Conservation (phyloP, 192 early-diverging fungal genomes). For the Chytriomyces sp. region DNA sequence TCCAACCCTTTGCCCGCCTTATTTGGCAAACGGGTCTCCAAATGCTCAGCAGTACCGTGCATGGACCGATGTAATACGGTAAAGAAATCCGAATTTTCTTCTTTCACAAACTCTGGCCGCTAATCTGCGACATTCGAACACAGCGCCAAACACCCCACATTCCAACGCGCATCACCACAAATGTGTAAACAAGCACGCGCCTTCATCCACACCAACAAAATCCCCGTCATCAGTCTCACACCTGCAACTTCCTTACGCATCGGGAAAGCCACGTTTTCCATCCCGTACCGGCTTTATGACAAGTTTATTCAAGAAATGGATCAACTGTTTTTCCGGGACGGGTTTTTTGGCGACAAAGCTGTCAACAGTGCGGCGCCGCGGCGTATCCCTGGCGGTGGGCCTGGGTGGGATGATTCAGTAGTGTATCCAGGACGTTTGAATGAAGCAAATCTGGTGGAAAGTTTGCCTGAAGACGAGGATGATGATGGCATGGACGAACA, state of each 20-base stretch:
- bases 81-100: neutral
- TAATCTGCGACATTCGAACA: neutral
- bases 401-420: constrained; percentile 8
- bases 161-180: constrained; percentile 29
- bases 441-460: neutral
- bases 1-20: constrained; percentile 10
- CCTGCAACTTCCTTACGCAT: constrained; percentile 20
- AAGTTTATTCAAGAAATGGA: constrained; percentile 22
- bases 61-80: constrained; percentile 33
- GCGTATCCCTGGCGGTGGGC: constrained; percentile 16
- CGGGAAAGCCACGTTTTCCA: constrained; percentile 24
- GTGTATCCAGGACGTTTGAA: neutral
- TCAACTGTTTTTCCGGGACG: constrained; percentile 20
- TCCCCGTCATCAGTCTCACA: constrained; percentile 21
- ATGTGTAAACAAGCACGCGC: constrained; percentile 31
- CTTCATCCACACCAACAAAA: constrained; percentile 17
- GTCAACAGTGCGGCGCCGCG: constrained; percentile 22
- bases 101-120: neutral
- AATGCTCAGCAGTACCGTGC: constrained; percentile 25
- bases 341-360: constrained; percentile 17
- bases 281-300: constrained; percentile 10
- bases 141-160: constrained; percentile 19
- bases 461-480: neutral
- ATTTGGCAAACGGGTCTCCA: constrained; percentile 4
- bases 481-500: neutral